Percentiles rank a stretch among this genome's conserved stretches.
Evolutionary conservation across 805 yeast genomes (phyloP).

Genomic region (Yueomyces sinensis): DNA sequence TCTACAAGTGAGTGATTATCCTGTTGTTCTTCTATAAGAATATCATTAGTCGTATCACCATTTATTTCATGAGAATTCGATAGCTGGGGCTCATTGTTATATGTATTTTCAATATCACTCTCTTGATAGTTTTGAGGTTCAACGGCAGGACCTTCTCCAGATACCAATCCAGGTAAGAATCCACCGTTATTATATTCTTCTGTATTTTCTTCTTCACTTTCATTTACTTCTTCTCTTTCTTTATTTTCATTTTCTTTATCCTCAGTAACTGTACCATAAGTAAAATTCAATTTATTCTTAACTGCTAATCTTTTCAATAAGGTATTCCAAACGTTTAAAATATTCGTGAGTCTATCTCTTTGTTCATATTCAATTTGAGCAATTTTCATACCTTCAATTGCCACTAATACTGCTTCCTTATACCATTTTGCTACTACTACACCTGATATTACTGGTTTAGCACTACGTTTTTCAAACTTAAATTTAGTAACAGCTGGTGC

Average conservation of each 20-base stretch:
- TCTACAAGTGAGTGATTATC: background rate
- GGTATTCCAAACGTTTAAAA: slow-evolving; percentile 27
- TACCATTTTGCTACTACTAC: slow-evolving; percentile 54
- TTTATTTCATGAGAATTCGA: background rate
- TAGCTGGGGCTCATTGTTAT: background rate
- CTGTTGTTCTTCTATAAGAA: background rate
- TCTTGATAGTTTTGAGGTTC: too few relatives aligned
- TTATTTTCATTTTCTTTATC: slow-evolving; percentile 2
- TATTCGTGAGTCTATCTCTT: slow-evolving; percentile 12
- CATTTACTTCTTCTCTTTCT: slow-evolving; percentile 9
- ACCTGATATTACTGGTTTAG: slow-evolving; percentile 61
- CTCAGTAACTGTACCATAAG: slow-evolving; percentile 29
- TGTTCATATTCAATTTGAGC: slow-evolving; percentile 26
- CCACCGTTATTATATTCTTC: background rate
- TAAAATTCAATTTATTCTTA: slow-evolving; percentile 27
- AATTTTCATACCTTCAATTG: slow-evolving; percentile 22
- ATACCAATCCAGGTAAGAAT: background rate
- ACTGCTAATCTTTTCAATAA: slow-evolving; percentile 24
- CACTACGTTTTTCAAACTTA: slow-evolving; percentile 45
- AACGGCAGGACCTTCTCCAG: too few relatives aligned
- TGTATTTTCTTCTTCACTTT: slow-evolving; percentile 4
- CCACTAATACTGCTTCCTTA: slow-evolving; percentile 21
- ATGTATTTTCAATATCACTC: background rate
- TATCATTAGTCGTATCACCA: background rate
- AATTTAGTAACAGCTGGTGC: slow-evolving; percentile 85